phyloP scores from a whole-genome alignment of 2,329 filamentous ascomycete species.

The Paracamarosporium sp. region DNA sequence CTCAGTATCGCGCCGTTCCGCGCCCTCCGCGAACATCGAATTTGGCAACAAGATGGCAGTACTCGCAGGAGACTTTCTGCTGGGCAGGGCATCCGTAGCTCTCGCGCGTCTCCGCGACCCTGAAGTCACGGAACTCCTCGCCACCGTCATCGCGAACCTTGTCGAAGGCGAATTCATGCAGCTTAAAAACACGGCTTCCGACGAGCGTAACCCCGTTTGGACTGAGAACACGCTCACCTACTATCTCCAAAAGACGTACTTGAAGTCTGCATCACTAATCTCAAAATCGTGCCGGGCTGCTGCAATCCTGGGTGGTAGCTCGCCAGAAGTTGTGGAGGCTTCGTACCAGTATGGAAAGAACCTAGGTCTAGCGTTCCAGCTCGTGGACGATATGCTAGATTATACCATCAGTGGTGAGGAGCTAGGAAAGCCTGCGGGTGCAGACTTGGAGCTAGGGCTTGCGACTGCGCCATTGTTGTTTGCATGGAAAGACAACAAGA shows the following conservation, averaged over 20 bases:
- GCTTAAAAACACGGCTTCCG: conserved; percentile 90
- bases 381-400: conserved; percentile 97
- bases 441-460: conserved; percentile 89
- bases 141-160: conserved; percentile 95
- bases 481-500: conserved; percentile 88
- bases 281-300: conserved; percentile 94
- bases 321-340: conserved; percentile 82
- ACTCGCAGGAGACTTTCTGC: conserved; percentile 92
- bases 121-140: conserved; percentile 92
- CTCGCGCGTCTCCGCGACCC: conserved; percentile 88
- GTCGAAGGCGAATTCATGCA: conserved; percentile 99
- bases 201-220: conserved; percentile 84
- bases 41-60: conserved; percentile 99
- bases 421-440: conserved; percentile 92
- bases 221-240: conserved; percentile 89
- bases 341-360: conserved; percentile 95
- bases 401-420: conserved; percentile 87
- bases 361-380: conserved; percentile 90
- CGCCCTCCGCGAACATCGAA: conserved; percentile 87
- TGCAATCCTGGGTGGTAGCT: conserved; percentile 80
- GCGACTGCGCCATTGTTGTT: conserved; percentile 94
- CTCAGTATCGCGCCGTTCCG: conserved; percentile 81
- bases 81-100: conserved; percentile 91
- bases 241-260: conserved; percentile 97
- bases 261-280: conserved; percentile 95